A percentile compares a stretch with the other conserved stretches of the same genome.
These are phyloP conservation scores for Dothiorella sarmentorum DNA, from an alignment of 2,329 filamentous ascomycete species.

Conservation along the genomic window DNA sequence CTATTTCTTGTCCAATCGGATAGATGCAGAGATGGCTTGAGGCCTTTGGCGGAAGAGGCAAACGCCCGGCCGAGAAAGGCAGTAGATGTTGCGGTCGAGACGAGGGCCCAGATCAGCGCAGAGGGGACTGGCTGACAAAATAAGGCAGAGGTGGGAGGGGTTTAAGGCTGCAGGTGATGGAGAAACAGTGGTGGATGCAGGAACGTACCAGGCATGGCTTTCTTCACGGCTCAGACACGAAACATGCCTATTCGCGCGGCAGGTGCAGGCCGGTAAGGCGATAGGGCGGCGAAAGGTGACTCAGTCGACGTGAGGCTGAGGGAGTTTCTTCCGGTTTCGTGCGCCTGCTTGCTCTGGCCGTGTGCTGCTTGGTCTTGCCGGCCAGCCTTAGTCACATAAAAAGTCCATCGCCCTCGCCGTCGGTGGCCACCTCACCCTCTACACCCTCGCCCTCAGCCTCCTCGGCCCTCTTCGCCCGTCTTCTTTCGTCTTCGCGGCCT, in stretches of 20 bases:
- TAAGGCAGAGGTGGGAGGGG: too few species aligned
- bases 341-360: slow-evolving; percentile 12
- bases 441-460: neutral
- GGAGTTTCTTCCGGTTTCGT: slow-evolving; percentile 12
- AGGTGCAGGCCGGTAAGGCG: neutral
- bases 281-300: slow-evolving; percentile 8
- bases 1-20: too few species aligned
- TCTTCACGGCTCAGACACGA: slow-evolving; percentile 2
- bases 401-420: slow-evolving; percentile 6
- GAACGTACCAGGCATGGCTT: neutral
- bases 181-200: slow-evolving; percentile 13
- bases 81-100: too few species aligned
- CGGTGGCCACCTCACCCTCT: neutral
- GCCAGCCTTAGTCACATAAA: slow-evolving; percentile 2
- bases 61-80: neutral
- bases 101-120: neutral
- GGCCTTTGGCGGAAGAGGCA: neutral
- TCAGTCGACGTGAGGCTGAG: slow-evolving; percentile 14
- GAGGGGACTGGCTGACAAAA: too few species aligned
- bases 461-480: neutral
- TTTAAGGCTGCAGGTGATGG: slow-evolving; percentile 12
- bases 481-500: neutral
- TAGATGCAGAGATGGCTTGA: neutral
- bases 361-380: slow-evolving; percentile 3
- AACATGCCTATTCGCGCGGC: neutral